Conservation (phyloP, 2,329 filamentous ascomycete genomes). For the Hypoxylon sp. region DNA sequence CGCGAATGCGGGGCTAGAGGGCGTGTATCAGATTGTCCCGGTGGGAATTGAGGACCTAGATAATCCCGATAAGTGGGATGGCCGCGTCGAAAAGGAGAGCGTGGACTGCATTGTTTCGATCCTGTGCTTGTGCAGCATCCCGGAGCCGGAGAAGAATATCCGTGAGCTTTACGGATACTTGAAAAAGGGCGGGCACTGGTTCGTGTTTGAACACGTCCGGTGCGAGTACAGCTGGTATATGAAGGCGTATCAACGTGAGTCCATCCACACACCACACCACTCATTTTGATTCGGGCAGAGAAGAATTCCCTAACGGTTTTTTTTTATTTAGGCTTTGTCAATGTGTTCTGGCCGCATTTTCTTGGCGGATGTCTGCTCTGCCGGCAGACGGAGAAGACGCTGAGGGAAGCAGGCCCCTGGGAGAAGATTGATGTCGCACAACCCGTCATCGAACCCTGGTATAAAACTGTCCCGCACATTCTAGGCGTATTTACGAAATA, state of each 20-base stretch:
- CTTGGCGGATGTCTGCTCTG: slow-evolving; percentile 68
- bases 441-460: slow-evolving; percentile 60
- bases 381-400: slow-evolving; percentile 62
- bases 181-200: slow-evolving; percentile 74
- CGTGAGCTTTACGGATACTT: slow-evolving; percentile 69
- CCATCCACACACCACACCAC: background rate
- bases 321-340: slow-evolving; percentile 61
- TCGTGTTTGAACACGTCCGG: slow-evolving; percentile 73
- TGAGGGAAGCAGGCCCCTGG: slow-evolving; percentile 68
- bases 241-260: slow-evolving; percentile 67
- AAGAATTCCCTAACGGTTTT: slow-evolving; percentile 1
- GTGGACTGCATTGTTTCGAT: slow-evolving; percentile 73
- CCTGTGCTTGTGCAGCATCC: slow-evolving; percentile 75
- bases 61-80: slow-evolving; percentile 59
- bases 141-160: slow-evolving; percentile 70
- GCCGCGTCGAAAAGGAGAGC: slow-evolving; percentile 64
- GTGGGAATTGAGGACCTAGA: slow-evolving; percentile 73
- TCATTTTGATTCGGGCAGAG: background rate
- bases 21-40: slow-evolving; percentile 73
- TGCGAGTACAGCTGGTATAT: slow-evolving; percentile 59
- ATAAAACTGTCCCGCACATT: slow-evolving; percentile 63
- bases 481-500: slow-evolving; percentile 68
- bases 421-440: slow-evolving; percentile 63
- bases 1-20: slow-evolving; percentile 66
- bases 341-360: slow-evolving; percentile 67